Conservation (phyloP, 1,284 basidiomycete genomes). For the Earliella scabrosa region DNA sequence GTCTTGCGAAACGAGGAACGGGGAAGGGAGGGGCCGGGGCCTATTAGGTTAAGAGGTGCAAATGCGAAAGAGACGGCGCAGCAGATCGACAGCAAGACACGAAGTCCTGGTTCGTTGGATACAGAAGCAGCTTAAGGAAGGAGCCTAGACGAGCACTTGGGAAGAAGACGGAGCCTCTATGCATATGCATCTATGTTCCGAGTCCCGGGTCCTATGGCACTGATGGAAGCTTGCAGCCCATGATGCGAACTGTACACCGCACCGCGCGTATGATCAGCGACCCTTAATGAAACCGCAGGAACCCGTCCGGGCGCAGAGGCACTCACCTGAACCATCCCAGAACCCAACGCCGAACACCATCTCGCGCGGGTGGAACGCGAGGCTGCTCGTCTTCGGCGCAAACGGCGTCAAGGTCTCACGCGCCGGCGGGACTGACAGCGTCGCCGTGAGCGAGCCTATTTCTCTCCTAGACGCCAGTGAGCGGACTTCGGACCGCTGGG, state of each 20-base stretch:
- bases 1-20: too few relatives aligned
- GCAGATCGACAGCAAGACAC: slow-evolving; percentile 3
- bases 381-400: slow-evolving; percentile 64
- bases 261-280: slow-evolving; percentile 7
- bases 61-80: neutral
- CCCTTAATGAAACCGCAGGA: neutral
- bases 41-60: neutral
- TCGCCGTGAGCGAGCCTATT: slow-evolving; percentile 60
- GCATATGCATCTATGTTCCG: neutral
- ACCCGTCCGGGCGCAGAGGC: neutral
- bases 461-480: slow-evolving; percentile 47
- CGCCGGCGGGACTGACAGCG: slow-evolving; percentile 54
- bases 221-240: slow-evolving; percentile 46
- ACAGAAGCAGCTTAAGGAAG: too few relatives aligned
- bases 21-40: neutral
- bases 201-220: slow-evolving; percentile 10
- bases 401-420: slow-evolving; percentile 59
- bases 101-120: too few relatives aligned
- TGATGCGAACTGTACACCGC: slow-evolving; percentile 43
- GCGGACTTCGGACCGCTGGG: slow-evolving; percentile 65
- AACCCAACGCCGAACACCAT: slow-evolving; percentile 79
- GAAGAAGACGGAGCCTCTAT: neutral
- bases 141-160: neutral
- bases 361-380: slow-evolving; percentile 80
- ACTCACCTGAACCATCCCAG: slow-evolving; percentile 72